Evolutionary conservation across 768 basidiomycete species (phyloP), one percentile per base, ranked within the genome.

Genomic region (Multifurca ochricompacta): DNA sequence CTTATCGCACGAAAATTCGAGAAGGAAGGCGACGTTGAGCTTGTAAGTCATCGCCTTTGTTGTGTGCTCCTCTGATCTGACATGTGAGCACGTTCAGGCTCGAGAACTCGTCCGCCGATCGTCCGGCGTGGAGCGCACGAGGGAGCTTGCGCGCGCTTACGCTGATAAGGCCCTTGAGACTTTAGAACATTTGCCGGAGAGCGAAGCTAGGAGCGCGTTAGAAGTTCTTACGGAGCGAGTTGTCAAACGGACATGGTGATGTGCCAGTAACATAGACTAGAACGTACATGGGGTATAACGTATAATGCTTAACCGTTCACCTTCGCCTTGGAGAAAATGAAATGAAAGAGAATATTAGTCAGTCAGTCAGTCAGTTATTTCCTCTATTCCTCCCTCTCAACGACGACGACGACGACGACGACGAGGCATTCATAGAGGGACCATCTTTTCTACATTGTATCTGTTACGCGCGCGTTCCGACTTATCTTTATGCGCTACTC

Each of bases 1-100:
- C 70, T 96, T 55, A 90, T 98, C 56, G 75, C 76, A 43, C 81
- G 94, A 37, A 82, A 85, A 70, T 92, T 95, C 69, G 71, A 77
- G 21, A 69, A 76, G 10, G 76, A 80, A 28, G 92, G 91, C 21
- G 94, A 98, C 63, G 81, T 88, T 41, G 85, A 93, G 58, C 69
- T 74, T 60, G 91, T 91, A 68, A 63, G 83, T 62, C 19, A 18
- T 51, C 48, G 10, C 10, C 0, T 28, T 30, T 47, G 31, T 30
- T 37, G 19, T 47, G 6, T n/a, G 14, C 30, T 9, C 42, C 25
- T 27, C 45, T 32, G 36, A 37, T n/a, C 41, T 40, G 41, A 49
- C 21, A 40, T 27, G 25, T 41, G 27, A 14, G 54, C 21, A 10
- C 16, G 23, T 32, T 18, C 51, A 92, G 89, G 87, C 85, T 9